These are phyloP conservation scores for Aspergillus hiratsukae DNA, from an alignment of 2,329 filamentous ascomycete species.

Conservation along the genomic window DNA sequence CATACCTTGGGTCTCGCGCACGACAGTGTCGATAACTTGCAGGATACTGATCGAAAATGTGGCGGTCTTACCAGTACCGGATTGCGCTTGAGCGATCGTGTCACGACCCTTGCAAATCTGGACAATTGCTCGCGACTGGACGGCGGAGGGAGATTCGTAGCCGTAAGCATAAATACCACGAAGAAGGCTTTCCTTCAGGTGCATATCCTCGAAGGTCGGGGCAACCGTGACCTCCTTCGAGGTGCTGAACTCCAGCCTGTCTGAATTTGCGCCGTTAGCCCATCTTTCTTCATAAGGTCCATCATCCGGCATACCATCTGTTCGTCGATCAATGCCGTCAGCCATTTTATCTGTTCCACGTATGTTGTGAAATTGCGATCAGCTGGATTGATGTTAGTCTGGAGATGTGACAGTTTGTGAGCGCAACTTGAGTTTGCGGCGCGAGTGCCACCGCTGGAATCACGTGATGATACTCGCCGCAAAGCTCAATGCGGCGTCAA, in stretches of 20 bases:
- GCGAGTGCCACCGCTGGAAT: conserved; percentile 14
- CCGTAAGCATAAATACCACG: conserved; percentile 98
- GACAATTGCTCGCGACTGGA: conserved; percentile 96
- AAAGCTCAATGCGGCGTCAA: conserved; percentile 19
- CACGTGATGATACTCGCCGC: conserved; percentile 24
- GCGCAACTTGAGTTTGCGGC: conserved; percentile 22
- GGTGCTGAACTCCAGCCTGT: conserved; percentile 96
- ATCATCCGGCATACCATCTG: conserved; percentile 53
- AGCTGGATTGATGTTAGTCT: conserved; percentile 2
- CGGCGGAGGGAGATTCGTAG: conserved; percentile 95
- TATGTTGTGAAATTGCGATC: conserved; percentile 7
- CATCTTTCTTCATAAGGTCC: conserved; percentile 2
- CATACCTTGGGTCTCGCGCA: conserved; percentile 76
- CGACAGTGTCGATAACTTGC: conserved; percentile 89
- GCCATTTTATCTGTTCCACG: conserved; percentile 62
- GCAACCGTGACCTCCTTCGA: conserved; percentile 94
- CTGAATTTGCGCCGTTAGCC: conserved; percentile 40
- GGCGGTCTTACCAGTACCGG: conserved; percentile 92
- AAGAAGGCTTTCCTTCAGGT: conserved; percentile 93
- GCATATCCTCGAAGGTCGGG: conserved; percentile 93
- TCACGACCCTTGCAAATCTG: conserved; percentile 99
- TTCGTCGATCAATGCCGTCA: conserved; percentile 86
- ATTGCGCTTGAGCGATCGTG: conserved; percentile 97
- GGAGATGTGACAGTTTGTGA: conserved; percentile 1
- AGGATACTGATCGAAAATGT: conserved; percentile 96